Evolutionary conservation across 805 yeast species (phyloP).

Genomic region (Wickerhamiella alocasiicola): DNA sequence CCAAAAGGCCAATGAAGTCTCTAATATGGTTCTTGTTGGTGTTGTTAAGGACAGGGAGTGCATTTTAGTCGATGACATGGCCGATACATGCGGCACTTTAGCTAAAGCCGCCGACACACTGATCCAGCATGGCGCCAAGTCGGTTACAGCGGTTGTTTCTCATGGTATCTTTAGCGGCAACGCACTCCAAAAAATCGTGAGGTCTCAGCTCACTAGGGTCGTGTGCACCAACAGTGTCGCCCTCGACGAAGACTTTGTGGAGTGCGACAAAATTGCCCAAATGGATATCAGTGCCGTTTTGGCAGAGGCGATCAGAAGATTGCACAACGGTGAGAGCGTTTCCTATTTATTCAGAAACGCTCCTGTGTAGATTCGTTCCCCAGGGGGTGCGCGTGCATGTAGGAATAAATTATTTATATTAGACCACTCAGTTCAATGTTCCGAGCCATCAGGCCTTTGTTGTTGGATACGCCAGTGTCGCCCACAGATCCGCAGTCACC

Average conservation of each 20-base stretch:
- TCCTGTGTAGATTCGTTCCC: slow-evolving; percentile 6
- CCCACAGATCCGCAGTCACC: no score
- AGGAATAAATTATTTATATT: no score
- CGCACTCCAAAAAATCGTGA: slow-evolving; percentile 65
- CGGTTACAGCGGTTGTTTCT: slow-evolving; percentile 88
- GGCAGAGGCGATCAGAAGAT: slow-evolving; percentile 88
- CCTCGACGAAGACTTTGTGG: slow-evolving; percentile 47
- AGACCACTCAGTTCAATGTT: no score
- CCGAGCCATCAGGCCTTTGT: no score
- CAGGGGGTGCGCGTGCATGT: no score
- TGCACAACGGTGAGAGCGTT: slow-evolving; percentile 94
- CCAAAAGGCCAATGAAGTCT: slow-evolving; percentile 90
- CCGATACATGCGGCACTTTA: slow-evolving; percentile 95
- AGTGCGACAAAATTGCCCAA: slow-evolving; percentile 56
- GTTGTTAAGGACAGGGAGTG: slow-evolving; percentile 81
- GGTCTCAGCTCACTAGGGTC: slow-evolving; percentile 54
- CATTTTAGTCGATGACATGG: slow-evolving; percentile 92
- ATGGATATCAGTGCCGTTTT: slow-evolving; percentile 77
- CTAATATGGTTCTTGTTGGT: slow-evolving; percentile 95
- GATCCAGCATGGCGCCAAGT: slow-evolving; percentile 65
- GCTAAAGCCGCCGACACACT: slow-evolving; percentile 90
- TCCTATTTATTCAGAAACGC: slow-evolving; percentile 55
- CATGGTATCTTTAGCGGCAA: slow-evolving; percentile 89
- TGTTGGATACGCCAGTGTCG: no score
- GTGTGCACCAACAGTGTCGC: slow-evolving; percentile 95